Conservation (phyloP, 2,329 filamentous ascomycete species). For the Cercospora berteroae region DNA sequence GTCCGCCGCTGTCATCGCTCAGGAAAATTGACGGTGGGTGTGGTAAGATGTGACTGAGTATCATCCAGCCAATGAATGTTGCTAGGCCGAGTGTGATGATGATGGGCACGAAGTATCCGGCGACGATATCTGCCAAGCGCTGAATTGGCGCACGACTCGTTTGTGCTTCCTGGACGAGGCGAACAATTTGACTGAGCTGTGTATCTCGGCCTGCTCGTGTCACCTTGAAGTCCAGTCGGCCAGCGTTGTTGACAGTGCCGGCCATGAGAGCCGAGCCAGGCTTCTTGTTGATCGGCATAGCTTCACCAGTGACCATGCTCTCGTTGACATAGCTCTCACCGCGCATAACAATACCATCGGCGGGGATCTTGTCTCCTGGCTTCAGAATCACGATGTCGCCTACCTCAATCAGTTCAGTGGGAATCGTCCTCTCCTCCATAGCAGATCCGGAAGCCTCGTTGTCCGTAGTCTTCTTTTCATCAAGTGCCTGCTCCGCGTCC, state of each 20-base stretch:
- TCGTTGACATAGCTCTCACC: slow-evolving; percentile 95
- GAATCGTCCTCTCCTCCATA: slow-evolving; percentile 79
- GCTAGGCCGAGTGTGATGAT: slow-evolving; percentile 80
- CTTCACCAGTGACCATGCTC: slow-evolving; percentile 97
- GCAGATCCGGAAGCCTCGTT: slow-evolving; percentile 55
- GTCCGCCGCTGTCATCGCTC: slow-evolving; percentile 76
- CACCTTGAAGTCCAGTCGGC: slow-evolving; percentile 86
- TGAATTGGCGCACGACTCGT: slow-evolving; percentile 94
- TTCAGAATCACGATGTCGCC: slow-evolving; percentile 90
- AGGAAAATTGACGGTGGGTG: slow-evolving; percentile 88
- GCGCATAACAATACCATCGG: slow-evolving; percentile 80
- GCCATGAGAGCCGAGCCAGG: slow-evolving; percentile 79
- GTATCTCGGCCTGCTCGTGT: slow-evolving; percentile 91
- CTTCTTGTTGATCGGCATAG: slow-evolving; percentile 89
- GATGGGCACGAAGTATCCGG: slow-evolving; percentile 88
- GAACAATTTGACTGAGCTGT: slow-evolving; percentile 95
- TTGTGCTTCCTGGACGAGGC: slow-evolving; percentile 96
- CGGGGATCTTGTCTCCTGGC: slow-evolving; percentile 94
- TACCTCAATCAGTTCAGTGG: slow-evolving; percentile 90
- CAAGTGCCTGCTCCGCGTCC: slow-evolving; percentile 53
- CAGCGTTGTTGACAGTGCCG: slow-evolving; percentile 92
- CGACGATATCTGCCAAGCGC: slow-evolving; percentile 82
- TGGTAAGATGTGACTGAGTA: slow-evolving; percentile 79
- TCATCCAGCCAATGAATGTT: slow-evolving; percentile 92
- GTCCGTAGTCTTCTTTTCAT: slow-evolving; percentile 38